Evolutionary conservation across 2,329 filamentous ascomycete genomes (phyloP).

Genomic region (Knufia fluminis): DNA sequence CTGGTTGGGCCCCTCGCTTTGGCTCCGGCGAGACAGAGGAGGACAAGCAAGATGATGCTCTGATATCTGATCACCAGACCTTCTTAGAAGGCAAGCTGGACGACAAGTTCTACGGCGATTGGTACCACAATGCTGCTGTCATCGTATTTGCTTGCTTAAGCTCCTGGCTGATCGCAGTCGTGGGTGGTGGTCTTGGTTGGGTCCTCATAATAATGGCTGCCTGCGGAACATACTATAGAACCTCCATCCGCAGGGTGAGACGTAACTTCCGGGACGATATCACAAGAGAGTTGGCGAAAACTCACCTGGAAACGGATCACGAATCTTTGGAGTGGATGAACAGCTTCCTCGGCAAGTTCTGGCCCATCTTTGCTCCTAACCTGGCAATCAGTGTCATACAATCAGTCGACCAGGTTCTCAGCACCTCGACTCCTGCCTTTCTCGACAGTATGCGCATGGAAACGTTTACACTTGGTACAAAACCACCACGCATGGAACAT

Average conservation of each 20-base stretch:
- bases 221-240: conserved; percentile 93
- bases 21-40: conserved; percentile 45
- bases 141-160: conserved; percentile 86
- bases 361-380: conserved; percentile 96
- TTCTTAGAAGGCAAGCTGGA: conserved; percentile 75
- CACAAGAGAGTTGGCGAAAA: conserved; percentile 76
- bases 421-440: conserved; percentile 82
- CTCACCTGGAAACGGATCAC: conserved; percentile 75
- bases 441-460: conserved; percentile 89
- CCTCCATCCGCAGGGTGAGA: conserved; percentile 83
- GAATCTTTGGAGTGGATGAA: conserved; percentile 99
- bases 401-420: conserved; percentile 91
- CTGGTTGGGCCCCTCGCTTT: conserved; percentile 85
- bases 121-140: conserved; percentile 95
- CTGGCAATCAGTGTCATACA: conserved; percentile 85
- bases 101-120: conserved; percentile 90
- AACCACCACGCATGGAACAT: conserved; percentile 91
- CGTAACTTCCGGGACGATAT: conserved; percentile 95
- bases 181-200: conserved; percentile 90
- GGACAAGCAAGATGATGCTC: conserved; percentile 48
- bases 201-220: conserved; percentile 84
- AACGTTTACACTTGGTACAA: conserved; percentile 86
- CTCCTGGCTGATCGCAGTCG: conserved; percentile 80
- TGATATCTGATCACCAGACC: conserved; percentile 76
- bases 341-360: conserved; percentile 96